A percentile compares a stretch with the other conserved stretches of the same genome.
These are phyloP conservation scores for Solanum rostratum DNA, from an alignment of 257 asterid genomes.

Conservation along the genomic window DNA sequence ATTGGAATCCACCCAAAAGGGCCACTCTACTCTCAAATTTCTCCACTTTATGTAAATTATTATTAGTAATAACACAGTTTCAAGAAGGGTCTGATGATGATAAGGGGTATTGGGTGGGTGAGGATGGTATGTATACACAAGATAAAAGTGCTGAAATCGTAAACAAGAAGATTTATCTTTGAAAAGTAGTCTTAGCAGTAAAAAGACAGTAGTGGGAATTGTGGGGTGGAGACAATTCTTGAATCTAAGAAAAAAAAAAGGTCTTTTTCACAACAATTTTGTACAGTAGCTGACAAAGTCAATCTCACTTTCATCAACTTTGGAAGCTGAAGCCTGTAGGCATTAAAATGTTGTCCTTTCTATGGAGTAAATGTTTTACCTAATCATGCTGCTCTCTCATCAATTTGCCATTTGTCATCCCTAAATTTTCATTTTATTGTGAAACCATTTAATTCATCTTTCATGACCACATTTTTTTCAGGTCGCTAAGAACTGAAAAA, in stretches of 20 bases:
- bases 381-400: not conserved
- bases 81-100: constrained; percentile 5
- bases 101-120: constrained; percentile 3
- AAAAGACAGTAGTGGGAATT: not conserved
- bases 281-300: not conserved
- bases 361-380: not conserved
- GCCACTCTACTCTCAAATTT: not conserved
- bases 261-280: not conserved
- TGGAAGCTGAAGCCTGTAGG: not conserved
- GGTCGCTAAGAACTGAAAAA: too few relatives aligned
- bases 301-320: not conserved
- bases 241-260: not conserved
- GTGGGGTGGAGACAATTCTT: constrained; percentile 16
- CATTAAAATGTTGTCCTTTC: not conserved
- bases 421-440: too few relatives aligned
- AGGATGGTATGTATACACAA: not conserved
- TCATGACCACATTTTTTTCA: too few relatives aligned
- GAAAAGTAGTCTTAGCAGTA: not conserved
- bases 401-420: not conserved
- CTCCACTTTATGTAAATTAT: not conserved
- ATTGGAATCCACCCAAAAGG: not conserved
- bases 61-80: not conserved
- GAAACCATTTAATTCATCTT: too few relatives aligned
- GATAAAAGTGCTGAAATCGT: constrained; percentile 17
- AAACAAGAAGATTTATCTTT: constrained; percentile 21